Conservation (phyloP, 345 rosid genomes). For the Hibiscus trionum region DNA sequence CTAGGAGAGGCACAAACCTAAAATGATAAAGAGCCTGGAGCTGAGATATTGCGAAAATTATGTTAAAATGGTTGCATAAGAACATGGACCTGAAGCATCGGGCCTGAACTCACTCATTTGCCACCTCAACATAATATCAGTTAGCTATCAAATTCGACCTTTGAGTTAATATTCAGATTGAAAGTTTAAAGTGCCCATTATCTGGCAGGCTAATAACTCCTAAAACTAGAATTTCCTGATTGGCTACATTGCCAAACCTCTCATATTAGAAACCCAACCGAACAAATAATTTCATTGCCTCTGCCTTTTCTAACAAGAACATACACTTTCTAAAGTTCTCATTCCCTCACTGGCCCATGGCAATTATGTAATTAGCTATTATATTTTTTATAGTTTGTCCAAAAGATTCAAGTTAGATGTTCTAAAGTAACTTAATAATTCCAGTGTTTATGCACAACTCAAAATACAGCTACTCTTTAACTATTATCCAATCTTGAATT, state of each 20-base stretch:
- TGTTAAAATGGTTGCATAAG: not conserved
- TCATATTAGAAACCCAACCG: not conserved
- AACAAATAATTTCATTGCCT: not conserved
- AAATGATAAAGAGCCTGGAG: not conserved
- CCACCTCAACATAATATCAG: not conserved
- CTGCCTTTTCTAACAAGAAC: not conserved
- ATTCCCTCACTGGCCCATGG: not conserved
- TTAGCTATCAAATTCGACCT: not conserved
- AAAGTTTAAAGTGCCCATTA: too few species aligned
- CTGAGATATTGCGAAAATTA: not conserved
- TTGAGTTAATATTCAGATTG: not conserved
- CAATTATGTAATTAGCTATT: not conserved
- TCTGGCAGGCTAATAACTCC: not conserved
- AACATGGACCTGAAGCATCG: too few species aligned
- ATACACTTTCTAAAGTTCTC: not conserved
- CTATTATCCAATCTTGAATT: not conserved
- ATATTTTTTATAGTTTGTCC: not conserved
- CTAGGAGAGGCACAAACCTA: not conserved
- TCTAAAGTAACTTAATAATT: not conserved
- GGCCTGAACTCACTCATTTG: not conserved
- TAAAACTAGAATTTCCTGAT: not conserved
- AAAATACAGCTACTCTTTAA: not conserved
- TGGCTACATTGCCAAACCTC: not conserved
- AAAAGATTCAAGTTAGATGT: not conserved
- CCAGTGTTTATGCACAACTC: not conserved